phyloP scores from a whole-genome alignment of 176 grass and related monocot genomes.

The Avena insularis region DNA sequence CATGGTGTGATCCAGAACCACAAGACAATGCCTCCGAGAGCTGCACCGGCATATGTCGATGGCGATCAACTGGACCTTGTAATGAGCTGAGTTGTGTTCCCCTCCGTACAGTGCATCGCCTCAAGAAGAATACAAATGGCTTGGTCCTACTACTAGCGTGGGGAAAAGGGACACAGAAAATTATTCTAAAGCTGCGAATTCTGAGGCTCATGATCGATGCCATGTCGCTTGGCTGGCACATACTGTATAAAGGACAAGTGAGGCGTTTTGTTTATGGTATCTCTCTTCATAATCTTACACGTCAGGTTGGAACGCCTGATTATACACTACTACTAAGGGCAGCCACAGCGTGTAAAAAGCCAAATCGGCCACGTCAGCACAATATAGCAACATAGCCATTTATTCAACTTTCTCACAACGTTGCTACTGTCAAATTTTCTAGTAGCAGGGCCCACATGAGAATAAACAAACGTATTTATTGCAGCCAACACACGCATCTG shows the following conservation, averaged over 20 bases:
- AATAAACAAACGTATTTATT: too few relatives aligned
- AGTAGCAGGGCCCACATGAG: too few relatives aligned
- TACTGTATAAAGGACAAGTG: not conserved
- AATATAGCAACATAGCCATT: too few relatives aligned
- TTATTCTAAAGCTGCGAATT: conserved; percentile 8
- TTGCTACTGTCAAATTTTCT: too few relatives aligned
- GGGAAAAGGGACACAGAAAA: not conserved
- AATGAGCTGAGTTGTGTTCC: not conserved
- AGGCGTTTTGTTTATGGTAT: not conserved
- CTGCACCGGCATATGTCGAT: not conserved
- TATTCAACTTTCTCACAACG: too few relatives aligned
- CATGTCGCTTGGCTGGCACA: conserved; percentile 22
- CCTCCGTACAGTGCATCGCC: conserved; percentile 4
- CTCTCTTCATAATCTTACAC: conserved; percentile 15
- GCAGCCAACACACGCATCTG: too few relatives aligned
- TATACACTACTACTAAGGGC: not conserved
- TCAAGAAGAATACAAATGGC: not conserved
- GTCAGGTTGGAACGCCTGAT: not conserved
- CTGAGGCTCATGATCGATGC: not conserved
- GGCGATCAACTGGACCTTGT: not conserved
- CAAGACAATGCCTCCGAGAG: conserved; percentile 5
- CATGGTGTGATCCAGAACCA: not conserved
- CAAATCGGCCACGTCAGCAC: too few relatives aligned
- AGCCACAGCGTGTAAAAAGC: too few relatives aligned
- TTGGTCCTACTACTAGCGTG: conserved; percentile 7